Base-by-base conservation (phyloP, 768 basidiomycete species). In the Chalciporus sphaerocephalus region DNA sequence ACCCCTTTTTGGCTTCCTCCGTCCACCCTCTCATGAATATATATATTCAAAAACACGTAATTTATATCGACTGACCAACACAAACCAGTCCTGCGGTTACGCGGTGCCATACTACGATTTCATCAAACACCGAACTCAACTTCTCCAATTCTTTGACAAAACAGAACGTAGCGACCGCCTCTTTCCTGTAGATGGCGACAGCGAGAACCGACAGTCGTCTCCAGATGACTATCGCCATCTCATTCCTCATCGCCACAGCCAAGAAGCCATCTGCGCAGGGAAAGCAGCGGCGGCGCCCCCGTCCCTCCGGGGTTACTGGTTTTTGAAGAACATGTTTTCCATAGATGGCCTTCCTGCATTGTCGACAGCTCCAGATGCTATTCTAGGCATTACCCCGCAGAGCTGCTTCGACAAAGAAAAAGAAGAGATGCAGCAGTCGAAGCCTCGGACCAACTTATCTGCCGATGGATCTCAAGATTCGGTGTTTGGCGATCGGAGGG, bases 21-120 rank as follows among this genome's bases (percentile, higher is more conserved):
- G 39, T 16, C 25, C 28, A 39, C 30, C 13, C 13, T 32, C 30
- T 15, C 6, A 13, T 15, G 15, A 32, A n/a, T n/a, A n/a, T n/a
- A n/a, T n/a, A n/a, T n/a, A n/a, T n/a, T n/a, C n/a, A n/a, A n/a
- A n/a, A n/a, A n/a, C 30, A 32, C n/a, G 15, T 32, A n/a, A 32
- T 32, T 32, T 32, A n/a, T 4, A 1, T 32, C 4, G 24, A 11
- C 47, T 48, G 28, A 25, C 38, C 15, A 32, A 32, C 30, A 38
- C 44, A 11, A 21, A 30, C 30, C 53, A 85, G 84, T 81, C 81
- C 6, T 87, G 83, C 50, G 83, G 84, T 17, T 85, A 72, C 51
- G 73, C 75, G 3, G 79, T 86, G 27, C 83, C 84, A 5, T 69
- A 74, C 50, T 85, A 78, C 61, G 67, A 72, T 30, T 86, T 80